These are phyloP conservation scores for Blakeslea trispora DNA, from an alignment of 371 early-diverging fungal genomes.

Conservation along the genomic window DNA sequence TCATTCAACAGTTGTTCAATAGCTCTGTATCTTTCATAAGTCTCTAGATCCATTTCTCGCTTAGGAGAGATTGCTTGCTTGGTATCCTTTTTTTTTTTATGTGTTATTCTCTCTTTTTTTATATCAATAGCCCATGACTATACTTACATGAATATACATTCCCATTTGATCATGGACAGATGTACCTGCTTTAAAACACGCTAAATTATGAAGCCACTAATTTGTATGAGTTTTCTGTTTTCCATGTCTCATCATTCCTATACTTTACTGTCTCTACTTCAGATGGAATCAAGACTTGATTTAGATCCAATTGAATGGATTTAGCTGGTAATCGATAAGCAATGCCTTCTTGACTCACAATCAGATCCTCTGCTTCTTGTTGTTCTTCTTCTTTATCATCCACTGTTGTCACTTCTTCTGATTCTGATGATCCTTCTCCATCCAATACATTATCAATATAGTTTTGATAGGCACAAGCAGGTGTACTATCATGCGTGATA, in stretches of 20 bases:
- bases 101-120: too few species aligned
- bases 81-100: too few species aligned
- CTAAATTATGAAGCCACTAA: conserved; percentile 3
- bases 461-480: conserved; percentile 13
- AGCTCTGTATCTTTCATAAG: background rate
- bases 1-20: conserved; percentile 3
- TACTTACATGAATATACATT: background rate
- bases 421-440: too few species aligned
- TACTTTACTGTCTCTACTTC: conserved; percentile 20
- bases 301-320: conserved; percentile 40
- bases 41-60: background rate
- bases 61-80: too few species aligned
- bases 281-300: conserved; percentile 6
- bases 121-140: background rate
- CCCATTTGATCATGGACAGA: too few species aligned
- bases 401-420: too few species aligned
- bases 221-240: too few species aligned
- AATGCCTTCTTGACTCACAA: conserved; percentile 27
- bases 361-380: conserved; percentile 15
- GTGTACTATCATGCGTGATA: background rate
- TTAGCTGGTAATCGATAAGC: conserved; percentile 49
- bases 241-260: too few species aligned
- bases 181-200: background rate
- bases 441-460: conserved; percentile 8
- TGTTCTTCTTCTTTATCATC: too few species aligned